phyloP scores from a whole-genome alignment of 2,329 filamentous ascomycete genomes.

The Davidsoniella neocaledoniae region DNA sequence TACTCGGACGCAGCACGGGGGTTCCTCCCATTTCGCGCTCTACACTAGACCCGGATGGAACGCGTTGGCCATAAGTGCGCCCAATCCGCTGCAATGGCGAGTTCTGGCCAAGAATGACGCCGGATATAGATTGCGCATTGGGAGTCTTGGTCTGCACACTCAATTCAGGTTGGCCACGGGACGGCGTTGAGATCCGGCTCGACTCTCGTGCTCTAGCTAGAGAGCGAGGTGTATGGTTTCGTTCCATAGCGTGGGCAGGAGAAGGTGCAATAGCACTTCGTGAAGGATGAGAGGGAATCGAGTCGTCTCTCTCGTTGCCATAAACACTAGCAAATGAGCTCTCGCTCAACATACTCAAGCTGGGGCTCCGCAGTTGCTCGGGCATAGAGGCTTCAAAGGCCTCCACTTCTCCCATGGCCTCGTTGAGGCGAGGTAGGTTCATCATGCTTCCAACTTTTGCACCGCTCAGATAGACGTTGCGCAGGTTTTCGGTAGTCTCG shows the following conservation, averaged over 20 bases:
- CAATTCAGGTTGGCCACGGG: slow-evolving; percentile 2
- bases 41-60: slow-evolving; percentile 14
- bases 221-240: slow-evolving; percentile 8
- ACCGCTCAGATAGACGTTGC: slow-evolving; percentile 37
- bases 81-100: slow-evolving; percentile 33
- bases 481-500: slow-evolving; percentile 42
- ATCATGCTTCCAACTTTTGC: slow-evolving; percentile 28
- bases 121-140: slow-evolving; percentile 24
- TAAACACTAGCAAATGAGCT: slow-evolving; percentile 52
- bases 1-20: slow-evolving; percentile 19
- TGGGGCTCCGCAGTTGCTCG: slow-evolving; percentile 35
- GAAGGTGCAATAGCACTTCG: not conserved
- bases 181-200: slow-evolving; percentile 3
- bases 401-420: slow-evolving; percentile 9
- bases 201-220: not conserved
- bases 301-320: slow-evolving; percentile 20
- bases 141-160: slow-evolving; percentile 6
- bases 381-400: slow-evolving; percentile 7
- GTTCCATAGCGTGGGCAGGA: not conserved
- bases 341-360: slow-evolving; percentile 47
- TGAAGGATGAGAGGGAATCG: slow-evolving; percentile 1
- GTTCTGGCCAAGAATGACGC: slow-evolving; percentile 24
- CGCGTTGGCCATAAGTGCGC: slow-evolving; percentile 15
- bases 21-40: slow-evolving; percentile 15
- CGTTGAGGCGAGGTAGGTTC: slow-evolving; percentile 26